Evolutionary conservation across 768 basidiomycete genomes (phyloP), one percentile per base, ranked within the genome.

Genomic region (Mycena filopes): DNA sequence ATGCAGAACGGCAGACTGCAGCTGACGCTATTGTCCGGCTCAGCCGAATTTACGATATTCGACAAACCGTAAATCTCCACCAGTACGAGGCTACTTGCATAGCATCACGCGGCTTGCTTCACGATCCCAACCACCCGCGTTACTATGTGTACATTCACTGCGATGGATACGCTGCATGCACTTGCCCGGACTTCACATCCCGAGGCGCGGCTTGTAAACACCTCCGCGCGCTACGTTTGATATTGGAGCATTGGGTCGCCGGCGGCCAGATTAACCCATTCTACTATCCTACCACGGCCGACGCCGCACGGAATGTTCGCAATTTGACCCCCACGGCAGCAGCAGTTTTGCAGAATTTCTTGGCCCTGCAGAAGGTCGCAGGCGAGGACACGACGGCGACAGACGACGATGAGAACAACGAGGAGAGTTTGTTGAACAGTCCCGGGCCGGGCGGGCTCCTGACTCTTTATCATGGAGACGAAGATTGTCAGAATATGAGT

Each of bases 61-160:
- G 48, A 2, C 48, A 50, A 15, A 33, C 20, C 3, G 7, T 18
- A 16, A 50, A 50, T 50, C 31, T 50, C 10, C 48, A 50, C 31
- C 48, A 50, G 31, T 50, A 50, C 28, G 48, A 50, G 28, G 48
- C 48, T 4, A 50, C 48, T 33, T 50, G 48, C 18, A 29, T 50
- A 5, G 28, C 48, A 20, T 29, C 48, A 3, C 48, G 48, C 2
- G 48, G 48, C 8, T 50, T 26, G 3, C 21, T 29, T 3, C 16
- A 28, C 3, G 48, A 50, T 50, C 48, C 48, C 15, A 33, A 50
- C 12, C 43, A 45, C 12, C 43, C 21, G 18, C 43, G 21, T 12
- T 45, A 45, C 12, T 45, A 10, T 10, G 21, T 21, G 5, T 21
- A 45, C 48, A 45, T 45, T 21, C 43, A 45, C 12, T 21, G 41